Base-by-base conservation (phyloP, 2,329 filamentous ascomycete species). In the Colletotrichum camelliae region DNA sequence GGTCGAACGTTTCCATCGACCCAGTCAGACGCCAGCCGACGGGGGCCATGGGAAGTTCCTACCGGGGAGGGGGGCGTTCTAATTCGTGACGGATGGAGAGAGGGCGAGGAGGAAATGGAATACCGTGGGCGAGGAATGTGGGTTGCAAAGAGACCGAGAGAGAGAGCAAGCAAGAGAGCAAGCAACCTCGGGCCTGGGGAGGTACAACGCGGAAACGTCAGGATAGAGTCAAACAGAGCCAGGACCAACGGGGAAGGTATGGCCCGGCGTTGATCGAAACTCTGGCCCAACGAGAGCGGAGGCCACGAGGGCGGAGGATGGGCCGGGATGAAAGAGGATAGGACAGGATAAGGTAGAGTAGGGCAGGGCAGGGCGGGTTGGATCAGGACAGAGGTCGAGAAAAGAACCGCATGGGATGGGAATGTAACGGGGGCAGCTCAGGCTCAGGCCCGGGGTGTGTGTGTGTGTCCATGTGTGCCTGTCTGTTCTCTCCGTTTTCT, bases 21-120 rank as follows among this genome's bases (percentile, higher is more conserved):
- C 73, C 73, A 75, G 64, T 73, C 24, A 73, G 73, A 73, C 39
- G 69, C 43, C 52, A 73, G 62, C 62, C 73, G 69, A 39, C 2
- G 37, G 27, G 18, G 57, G 35, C 52, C 24, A 43, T 43, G 33
- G 8, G 48, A 21, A 35, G 31, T 52, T 52, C 43, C 43, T 21
- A 52, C 43, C 37, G 39, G 39, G 43, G 33, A 73, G 71, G 64
- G 70, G 65, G 27, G 24, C 21, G 70, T 55, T 35, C 70, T 68
- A 58, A 65, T 73, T 76, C 70, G 65, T 69, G 70, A 76, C 65
- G 48, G 48, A 61, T 57, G 35, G 43, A 16, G 5, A 31, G 35
- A 39, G 29, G 48, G 31, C 21, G 27, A 74, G 16, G 55, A 21
- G 33, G 55, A 48, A 43, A 43, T 39, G 66, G 35, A 68, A 52